Base-by-base conservation (phyloP, 129 eudicot genomes). In the Heracleum sosnowskyi region DNA sequence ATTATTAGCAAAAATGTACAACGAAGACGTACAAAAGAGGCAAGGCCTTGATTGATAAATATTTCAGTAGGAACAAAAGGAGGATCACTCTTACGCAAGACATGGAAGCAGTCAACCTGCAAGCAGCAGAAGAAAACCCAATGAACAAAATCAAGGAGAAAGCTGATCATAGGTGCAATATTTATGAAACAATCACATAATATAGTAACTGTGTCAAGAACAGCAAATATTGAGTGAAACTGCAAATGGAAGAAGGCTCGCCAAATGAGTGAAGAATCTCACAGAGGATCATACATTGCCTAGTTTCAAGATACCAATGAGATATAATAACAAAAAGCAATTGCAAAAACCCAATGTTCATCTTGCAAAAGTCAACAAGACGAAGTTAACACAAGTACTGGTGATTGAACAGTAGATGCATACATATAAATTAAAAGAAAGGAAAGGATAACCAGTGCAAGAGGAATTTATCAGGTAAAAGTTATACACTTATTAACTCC, bases 81-180 rank as follows among this genome's bases (percentile, higher is more conserved):
- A 77, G 98, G 98, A 84, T 94, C 97, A 76, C 97, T 90, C 82
- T 94, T 94, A 31, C 98, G 96, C 85, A 94, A 85, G 80, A 94
- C 98, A 85, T 91, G 98, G 82, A 94, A 89, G 88, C 97, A 91
- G 62, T 94, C 97, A 76, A 94, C 98, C 98, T 94, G 89, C 83
- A 79, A 80, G 73, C 44, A 73, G 41, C 47, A 57, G 31, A 39
- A 78, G 45, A 78, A 35, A 40, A 35, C 79, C 69, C 35, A 77
- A 31, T 46, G 82, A 33, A 80, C 26, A 37, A 77, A 28, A 78
- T 24, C 26, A 26, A 44, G 45, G 7, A 68, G 16, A 45, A 28
- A 64, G 55, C 22, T 45, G 5, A 18, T 46, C 29, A n/a, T 70
- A 76, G 11, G 57, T 15, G 31, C 20, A 41, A 41, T 72, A 39